phyloP scores from a whole-genome alignment of 2,329 filamentous ascomycete genomes.

The Ascochyta clinopodiicola region DNA sequence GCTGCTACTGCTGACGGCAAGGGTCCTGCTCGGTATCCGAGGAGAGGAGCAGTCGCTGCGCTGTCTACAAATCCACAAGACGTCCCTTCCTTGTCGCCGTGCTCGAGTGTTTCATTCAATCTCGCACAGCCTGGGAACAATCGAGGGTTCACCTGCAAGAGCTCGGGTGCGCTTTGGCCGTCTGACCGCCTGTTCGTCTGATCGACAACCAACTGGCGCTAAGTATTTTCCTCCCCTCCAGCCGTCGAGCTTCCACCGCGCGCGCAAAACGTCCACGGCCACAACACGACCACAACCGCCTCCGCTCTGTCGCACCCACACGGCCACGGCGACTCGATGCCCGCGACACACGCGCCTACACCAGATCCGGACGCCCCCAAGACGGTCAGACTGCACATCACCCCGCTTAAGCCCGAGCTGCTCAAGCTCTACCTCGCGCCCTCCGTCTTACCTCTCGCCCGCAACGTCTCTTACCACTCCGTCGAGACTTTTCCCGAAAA shows the following conservation, averaged over 20 bases:
- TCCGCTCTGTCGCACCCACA: background rate
- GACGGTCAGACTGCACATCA: constrained; percentile 77
- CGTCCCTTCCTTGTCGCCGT: background rate
- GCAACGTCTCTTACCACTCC: constrained; percentile 86
- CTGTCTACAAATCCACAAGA: background rate
- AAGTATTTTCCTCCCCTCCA: constrained; percentile 45
- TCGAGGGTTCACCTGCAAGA: constrained; percentile 3
- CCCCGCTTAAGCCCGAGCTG: constrained; percentile 79
- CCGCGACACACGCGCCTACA: constrained; percentile 38
- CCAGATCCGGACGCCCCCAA: constrained; percentile 28
- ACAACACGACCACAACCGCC: background rate
- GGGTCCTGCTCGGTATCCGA: constrained; percentile 7
- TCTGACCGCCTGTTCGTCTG: constrained; percentile 6
- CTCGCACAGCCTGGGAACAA: background rate
- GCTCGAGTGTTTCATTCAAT: background rate
- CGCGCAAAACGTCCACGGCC: background rate
- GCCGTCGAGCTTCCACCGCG: constrained; percentile 9
- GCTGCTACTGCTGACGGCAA: background rate
- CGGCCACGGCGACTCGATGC: constrained; percentile 40
- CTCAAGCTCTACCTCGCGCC: constrained; percentile 74
- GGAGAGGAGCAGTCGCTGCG: no score
- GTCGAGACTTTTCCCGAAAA: constrained; percentile 89
- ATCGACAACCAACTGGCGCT: constrained; percentile 30
- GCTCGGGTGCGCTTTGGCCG: constrained; percentile 3
- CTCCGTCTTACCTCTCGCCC: constrained; percentile 68